Conservation (phyloP, 305 asterid species). For the Lippia alba region DNA sequence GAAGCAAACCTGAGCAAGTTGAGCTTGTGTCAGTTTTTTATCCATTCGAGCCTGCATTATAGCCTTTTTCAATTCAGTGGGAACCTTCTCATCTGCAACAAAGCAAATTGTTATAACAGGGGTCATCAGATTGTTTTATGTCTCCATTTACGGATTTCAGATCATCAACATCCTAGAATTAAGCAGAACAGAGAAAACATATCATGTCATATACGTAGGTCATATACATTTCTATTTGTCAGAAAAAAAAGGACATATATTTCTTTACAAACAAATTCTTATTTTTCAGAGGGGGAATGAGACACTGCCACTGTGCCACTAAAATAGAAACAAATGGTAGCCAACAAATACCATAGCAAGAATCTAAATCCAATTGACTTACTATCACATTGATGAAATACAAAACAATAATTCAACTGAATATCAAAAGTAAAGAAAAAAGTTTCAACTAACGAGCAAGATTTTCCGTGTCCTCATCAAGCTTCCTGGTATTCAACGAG, state of each 20-base stretch:
- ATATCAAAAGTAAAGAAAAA: conserved; percentile 18
- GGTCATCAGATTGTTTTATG: not conserved
- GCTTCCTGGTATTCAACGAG: conserved; percentile 85
- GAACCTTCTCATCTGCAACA: conserved; percentile 75
- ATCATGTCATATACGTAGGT: not conserved
- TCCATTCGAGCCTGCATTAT: conserved; percentile 87
- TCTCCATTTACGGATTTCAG: not conserved
- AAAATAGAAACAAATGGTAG: conserved; percentile 4
- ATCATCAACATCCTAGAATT: conserved; percentile 1
- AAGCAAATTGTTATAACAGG: conserved; percentile 17
- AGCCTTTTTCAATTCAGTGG: conserved; percentile 80
- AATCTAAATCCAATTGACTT: conserved; percentile 6
- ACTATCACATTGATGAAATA: not conserved
- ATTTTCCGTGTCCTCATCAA: conserved; percentile 91
- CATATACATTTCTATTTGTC: not conserved
- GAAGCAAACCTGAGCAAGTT: conserved; percentile 78
- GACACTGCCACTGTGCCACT: not conserved
- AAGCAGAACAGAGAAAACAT: conserved; percentile 16
- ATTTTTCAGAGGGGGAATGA: not conserved
- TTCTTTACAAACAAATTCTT: not conserved
- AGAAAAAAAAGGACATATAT: no score
- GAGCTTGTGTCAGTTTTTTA: conserved; percentile 84
- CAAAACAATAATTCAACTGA: not conserved
- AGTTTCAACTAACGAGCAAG: conserved; percentile 76
- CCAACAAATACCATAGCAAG: conserved; percentile 13